A percentile compares a stretch with the other conserved stretches of the same genome.
Conservation (phyloP, 345 rosid species). For the Eucalyptus melliodora region DNA sequence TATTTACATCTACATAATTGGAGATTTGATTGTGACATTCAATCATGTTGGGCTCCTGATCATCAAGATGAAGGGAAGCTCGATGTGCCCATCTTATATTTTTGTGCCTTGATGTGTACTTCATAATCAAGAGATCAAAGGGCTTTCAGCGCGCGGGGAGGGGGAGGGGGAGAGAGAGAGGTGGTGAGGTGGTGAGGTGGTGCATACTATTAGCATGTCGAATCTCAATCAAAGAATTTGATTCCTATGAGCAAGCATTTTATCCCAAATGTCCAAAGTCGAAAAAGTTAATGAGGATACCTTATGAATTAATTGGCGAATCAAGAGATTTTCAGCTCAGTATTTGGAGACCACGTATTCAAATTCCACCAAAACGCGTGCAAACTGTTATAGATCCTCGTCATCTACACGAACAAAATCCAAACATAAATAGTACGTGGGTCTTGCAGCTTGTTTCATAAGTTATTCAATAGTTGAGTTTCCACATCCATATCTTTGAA, state of each 20-base stretch:
- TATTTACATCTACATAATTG: neutral
- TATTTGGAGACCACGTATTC: neutral
- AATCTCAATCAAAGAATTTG: neutral
- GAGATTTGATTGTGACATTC: neutral
- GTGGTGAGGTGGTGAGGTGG: neutral
- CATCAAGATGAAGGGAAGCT: neutral
- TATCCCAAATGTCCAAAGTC: neutral
- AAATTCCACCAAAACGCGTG: neutral
- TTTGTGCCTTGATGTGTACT: neutral
- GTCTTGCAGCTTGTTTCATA: neutral
- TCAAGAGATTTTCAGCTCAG: neutral
- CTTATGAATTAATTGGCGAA: neutral
- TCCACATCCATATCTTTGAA: neutral
- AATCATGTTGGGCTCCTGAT: neutral
- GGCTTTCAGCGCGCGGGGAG: too few relatives aligned
- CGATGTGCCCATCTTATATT: neutral
- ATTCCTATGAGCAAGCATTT: neutral
- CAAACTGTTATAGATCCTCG: rapidly evolving
- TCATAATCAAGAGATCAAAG: neutral
- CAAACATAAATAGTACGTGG: rapidly evolving
- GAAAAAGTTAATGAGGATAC: neutral
- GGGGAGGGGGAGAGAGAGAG: neutral
- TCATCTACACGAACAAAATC: neutral
- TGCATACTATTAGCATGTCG: neutral
- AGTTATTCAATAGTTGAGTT: neutral